These are phyloP conservation scores for Juncus inflexus DNA, from an alignment of 176 grass and related monocot species.

Conservation along the genomic window DNA sequence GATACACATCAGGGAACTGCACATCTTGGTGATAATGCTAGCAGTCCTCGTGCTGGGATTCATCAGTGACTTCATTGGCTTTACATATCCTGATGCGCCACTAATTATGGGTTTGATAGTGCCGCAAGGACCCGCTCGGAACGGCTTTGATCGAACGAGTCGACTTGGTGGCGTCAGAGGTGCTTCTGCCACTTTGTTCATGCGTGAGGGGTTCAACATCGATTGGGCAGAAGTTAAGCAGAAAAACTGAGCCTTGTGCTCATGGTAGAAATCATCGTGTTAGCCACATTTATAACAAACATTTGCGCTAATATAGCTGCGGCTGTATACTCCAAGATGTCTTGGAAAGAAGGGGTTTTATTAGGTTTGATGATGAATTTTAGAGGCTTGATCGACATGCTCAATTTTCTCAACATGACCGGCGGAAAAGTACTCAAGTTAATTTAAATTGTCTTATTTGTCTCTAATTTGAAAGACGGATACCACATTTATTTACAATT, in stretches of 20 bases:
- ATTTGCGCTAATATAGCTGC: neutral
- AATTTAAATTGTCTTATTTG: no score
- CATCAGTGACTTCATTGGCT: conserved; percentile 8
- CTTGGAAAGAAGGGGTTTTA: conserved; percentile 6
- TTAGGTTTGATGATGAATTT: conserved; percentile 37
- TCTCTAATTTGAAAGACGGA: neutral
- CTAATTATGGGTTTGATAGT: conserved; percentile 26
- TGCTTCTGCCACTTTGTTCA: conserved; percentile 29
- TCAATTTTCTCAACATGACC: neutral
- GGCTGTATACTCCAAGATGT: conserved; percentile 6
- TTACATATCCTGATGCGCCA: conserved; percentile 2
- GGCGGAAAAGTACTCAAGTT: no score
- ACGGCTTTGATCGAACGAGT: conserved; percentile 9
- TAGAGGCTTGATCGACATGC: conserved; percentile 27
- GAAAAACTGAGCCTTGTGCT: neutral
- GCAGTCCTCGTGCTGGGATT: neutral
- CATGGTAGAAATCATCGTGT: neutral
- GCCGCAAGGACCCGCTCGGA: conserved; percentile 30
- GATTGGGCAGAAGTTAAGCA: neutral
- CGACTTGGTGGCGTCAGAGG: conserved; percentile 19
- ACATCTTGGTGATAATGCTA: conserved; percentile 5
- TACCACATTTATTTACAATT: no score
- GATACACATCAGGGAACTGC: conserved; percentile 1
- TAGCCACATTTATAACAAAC: conserved; percentile 6
- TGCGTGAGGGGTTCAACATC: neutral